phyloP scores from a whole-genome alignment of 2,329 filamentous ascomycete genomes.

The Zymoseptoria crescenta region DNA sequence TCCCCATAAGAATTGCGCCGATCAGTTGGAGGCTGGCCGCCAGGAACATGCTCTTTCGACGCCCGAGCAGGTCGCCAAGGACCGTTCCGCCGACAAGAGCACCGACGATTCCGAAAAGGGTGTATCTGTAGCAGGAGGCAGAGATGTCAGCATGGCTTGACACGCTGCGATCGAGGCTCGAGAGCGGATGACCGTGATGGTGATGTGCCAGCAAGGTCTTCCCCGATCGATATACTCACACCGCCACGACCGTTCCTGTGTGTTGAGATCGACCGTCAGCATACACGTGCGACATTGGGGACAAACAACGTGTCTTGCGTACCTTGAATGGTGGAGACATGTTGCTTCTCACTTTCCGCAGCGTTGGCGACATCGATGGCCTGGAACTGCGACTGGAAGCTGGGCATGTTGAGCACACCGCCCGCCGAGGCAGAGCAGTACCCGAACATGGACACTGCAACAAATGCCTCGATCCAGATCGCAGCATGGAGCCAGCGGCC shows the following conservation, averaged over 20 bases:
- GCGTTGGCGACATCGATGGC: not conserved
- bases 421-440: not conserved
- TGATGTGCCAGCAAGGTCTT: not conserved
- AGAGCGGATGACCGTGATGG: not conserved
- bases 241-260: not conserved
- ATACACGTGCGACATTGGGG: not conserved
- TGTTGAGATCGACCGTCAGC: not conserved
- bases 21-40: conserved; percentile 43
- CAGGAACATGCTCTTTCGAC: conserved; percentile 39
- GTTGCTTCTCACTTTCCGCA: not conserved
- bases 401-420: not conserved
- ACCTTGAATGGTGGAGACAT: not conserved
- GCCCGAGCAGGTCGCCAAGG: conserved; percentile 42
- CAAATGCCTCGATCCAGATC: not conserved
- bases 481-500: not conserved
- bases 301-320: not conserved
- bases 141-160: not conserved
- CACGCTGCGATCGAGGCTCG: not conserved
- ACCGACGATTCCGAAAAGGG: not conserved
- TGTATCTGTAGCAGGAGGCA: not conserved
- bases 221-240: not conserved
- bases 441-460: not conserved
- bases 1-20: conserved; percentile 33
- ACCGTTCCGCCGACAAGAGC: not conserved
- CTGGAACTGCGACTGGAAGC: not conserved